Conservation (phyloP, 257 asterid species). For the Vinca minor region DNA sequence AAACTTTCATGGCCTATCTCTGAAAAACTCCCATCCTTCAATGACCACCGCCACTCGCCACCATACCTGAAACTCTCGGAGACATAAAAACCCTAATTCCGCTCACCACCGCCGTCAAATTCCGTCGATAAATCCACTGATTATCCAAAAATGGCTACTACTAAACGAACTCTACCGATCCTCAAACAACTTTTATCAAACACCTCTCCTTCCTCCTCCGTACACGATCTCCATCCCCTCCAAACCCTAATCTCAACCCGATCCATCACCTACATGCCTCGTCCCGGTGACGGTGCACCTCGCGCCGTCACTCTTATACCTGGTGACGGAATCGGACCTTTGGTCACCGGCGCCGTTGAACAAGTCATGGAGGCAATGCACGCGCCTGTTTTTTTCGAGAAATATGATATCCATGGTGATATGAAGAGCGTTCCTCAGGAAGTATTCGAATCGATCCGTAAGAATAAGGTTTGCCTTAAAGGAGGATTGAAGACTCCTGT, state of each 20-base stretch:
- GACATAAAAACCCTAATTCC: background rate
- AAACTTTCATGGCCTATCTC: background rate
- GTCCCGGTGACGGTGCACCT: conserved; percentile 90
- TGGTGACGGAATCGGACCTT: conserved; percentile 94
- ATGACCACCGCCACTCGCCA: background rate
- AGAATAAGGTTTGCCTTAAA: conserved; percentile 84
- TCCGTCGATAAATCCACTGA: background rate
- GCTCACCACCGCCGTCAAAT: background rate
- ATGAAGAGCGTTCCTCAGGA: conserved; percentile 65
- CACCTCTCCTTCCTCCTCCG: background rate
- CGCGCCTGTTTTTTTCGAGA: conserved; percentile 89
- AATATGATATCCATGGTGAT: conserved; percentile 71
- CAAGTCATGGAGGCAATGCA: conserved; percentile 97
- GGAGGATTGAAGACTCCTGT: conserved; percentile 90
- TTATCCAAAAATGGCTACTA: conserved; percentile 22
- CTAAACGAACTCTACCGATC: conserved; percentile 40
- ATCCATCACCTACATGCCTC: conserved; percentile 94
- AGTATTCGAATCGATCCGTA: conserved; percentile 67
- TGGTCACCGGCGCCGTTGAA: conserved; percentile 90
- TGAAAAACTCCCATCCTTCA: background rate
- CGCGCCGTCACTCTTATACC: conserved; percentile 79
- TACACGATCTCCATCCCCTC: conserved; percentile 1
- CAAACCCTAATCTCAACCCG: conserved; percentile 30
- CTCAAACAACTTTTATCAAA: conserved; percentile 21
- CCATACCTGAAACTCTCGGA: background rate